phyloP scores from a whole-genome alignment of 2,329 filamentous ascomycete species.

The Neonectria ditissima region DNA sequence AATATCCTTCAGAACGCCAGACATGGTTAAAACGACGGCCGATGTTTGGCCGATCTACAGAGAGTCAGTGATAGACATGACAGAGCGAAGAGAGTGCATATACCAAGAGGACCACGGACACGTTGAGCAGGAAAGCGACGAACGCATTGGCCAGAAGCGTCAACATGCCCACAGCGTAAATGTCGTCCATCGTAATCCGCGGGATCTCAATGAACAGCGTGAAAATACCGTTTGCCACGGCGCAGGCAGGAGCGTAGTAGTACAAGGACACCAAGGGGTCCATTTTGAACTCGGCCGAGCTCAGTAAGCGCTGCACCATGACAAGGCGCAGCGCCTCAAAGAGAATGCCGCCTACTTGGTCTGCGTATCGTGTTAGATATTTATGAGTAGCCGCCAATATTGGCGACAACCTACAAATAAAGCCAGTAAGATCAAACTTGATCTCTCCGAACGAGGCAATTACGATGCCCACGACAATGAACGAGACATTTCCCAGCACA shows the following conservation, averaged over 20 bases:
- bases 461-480: conserved; percentile 22
- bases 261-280: conserved; percentile 26
- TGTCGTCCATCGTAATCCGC: conserved; percentile 17
- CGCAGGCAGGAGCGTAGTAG: conserved; percentile 25
- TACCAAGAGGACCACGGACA: conserved; percentile 25
- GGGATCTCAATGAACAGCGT: conserved; percentile 22
- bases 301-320: conserved; percentile 23
- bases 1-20: conserved; percentile 25
- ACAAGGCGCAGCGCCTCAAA: conserved; percentile 27
- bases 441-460: conserved; percentile 28
- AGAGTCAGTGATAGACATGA: neutral
- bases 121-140: conserved; percentile 27
- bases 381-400: neutral
- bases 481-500: conserved; percentile 14
- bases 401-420: conserved; percentile 8
- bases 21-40: conserved; percentile 25
- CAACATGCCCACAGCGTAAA: conserved; percentile 10
- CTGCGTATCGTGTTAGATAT: conserved; percentile 2
- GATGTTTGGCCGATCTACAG: conserved; percentile 24
- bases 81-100: neutral
- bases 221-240: conserved; percentile 18
- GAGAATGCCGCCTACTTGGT: conserved; percentile 25
- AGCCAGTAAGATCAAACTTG: conserved; percentile 22
- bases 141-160: conserved; percentile 23
- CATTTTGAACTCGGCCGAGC: conserved; percentile 29